These are phyloP conservation scores for Monosporascus sp. DNA, from an alignment of 2,329 filamentous ascomycete genomes.

Conservation along the genomic window DNA sequence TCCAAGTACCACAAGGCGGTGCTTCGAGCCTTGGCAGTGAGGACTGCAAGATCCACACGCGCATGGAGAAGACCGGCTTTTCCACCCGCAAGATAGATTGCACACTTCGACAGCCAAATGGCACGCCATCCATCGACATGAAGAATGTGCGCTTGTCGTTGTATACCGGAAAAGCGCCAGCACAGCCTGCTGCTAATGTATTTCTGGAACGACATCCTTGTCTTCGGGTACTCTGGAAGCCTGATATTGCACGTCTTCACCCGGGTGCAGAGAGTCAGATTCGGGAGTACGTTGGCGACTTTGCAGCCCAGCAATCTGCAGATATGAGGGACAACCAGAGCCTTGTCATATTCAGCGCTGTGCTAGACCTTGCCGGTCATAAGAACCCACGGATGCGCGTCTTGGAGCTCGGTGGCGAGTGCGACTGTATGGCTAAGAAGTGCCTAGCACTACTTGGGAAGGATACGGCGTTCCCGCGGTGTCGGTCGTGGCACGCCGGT, in stretches of 20 bases:
- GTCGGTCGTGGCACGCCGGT: conserved; percentile 1
- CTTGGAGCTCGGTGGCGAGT: conserved; percentile 5
- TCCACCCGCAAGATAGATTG: no score
- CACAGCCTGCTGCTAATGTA: not conserved
- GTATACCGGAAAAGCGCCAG: not conserved
- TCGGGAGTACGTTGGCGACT: conserved; percentile 3
- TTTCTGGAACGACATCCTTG: not conserved
- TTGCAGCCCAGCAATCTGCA: not conserved
- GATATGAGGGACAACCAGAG: not conserved
- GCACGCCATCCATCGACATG: no score
- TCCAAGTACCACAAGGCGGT: not conserved
- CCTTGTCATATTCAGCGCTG: not conserved
- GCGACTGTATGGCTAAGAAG: not conserved
- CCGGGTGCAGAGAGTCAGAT: not conserved
- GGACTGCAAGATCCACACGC: not conserved
- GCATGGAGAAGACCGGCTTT: not conserved
- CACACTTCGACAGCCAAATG: no score
- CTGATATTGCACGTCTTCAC: conserved; percentile 7
- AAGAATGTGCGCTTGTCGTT: no score
- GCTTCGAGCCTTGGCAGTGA: not conserved
- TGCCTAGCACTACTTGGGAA: conserved; percentile 1
- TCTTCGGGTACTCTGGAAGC: conserved; percentile 13
- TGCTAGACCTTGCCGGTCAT: conserved; percentile 5
- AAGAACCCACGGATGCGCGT: conserved; percentile 7
- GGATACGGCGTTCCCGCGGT: conserved; percentile 6